phyloP scores from a whole-genome alignment of 2,329 filamentous ascomycete genomes.

The Ceratocystis albifundus region DNA sequence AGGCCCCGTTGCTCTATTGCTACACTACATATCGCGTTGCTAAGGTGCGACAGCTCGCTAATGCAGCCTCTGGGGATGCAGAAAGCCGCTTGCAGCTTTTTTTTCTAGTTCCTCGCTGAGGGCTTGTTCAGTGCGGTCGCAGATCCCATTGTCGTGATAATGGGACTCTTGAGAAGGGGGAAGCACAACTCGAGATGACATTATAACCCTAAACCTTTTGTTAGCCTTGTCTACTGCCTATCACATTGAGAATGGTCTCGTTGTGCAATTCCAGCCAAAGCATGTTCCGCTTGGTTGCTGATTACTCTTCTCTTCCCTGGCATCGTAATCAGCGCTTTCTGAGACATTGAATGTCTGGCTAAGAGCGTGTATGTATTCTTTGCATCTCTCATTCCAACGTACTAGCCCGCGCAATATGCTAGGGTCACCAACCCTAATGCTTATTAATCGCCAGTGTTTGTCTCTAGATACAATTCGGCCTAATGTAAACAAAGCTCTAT shows the following conservation, averaged over 20 bases:
- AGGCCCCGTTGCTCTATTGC: neutral
- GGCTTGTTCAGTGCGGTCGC: neutral
- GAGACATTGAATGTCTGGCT: too few relatives aligned
- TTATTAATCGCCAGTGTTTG: neutral
- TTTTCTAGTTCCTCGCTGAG: neutral
- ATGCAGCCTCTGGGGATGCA: conserved; percentile 10
- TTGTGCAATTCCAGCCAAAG: neutral
- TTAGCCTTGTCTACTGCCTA: too few relatives aligned
- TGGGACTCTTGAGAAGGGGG: neutral
- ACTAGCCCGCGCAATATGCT: too few relatives aligned
- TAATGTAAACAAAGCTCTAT: neutral
- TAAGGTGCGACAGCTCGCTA: conserved; percentile 14
- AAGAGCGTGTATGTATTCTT: too few relatives aligned
- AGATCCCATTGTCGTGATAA: neutral
- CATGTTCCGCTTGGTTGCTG: neutral
- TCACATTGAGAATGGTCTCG: neutral
- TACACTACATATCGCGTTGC: conserved; percentile 9
- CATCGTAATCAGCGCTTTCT: too few relatives aligned
- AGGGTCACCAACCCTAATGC: neutral
- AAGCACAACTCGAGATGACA: neutral
- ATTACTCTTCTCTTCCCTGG: too few relatives aligned
- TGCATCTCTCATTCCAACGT: neutral
- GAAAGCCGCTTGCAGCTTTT: conserved; percentile 9
- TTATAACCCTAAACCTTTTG: neutral
- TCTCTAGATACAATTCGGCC: neutral